A percentile compares a stretch with the other conserved stretches of the same genome.
Evolutionary conservation across 169 alveolate species (phyloP).

Genomic region (Plasmodium fragile): DNA sequence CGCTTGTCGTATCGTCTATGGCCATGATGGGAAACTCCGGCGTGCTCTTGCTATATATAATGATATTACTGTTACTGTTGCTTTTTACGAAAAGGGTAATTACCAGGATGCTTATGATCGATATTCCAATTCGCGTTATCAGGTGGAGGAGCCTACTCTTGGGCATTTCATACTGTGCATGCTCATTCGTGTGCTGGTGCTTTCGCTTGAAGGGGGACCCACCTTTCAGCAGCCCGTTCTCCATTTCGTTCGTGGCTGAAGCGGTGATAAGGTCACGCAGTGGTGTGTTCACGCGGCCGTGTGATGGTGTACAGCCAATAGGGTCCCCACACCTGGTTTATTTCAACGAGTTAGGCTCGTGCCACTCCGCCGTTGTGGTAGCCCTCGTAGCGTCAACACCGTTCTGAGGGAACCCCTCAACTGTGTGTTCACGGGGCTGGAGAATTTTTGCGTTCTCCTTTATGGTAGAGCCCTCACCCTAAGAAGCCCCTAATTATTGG

Average conservation of each 20-base stretch:
- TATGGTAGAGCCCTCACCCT: background rate
- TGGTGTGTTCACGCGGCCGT: background rate
- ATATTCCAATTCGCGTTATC: constrained; percentile 39
- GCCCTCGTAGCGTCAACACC: background rate
- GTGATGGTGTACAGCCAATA: background rate
- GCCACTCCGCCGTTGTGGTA: background rate
- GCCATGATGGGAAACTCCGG: background rate
- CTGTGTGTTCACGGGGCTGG: background rate
- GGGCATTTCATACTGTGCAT: constrained; percentile 29
- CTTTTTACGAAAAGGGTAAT: constrained; percentile 27
- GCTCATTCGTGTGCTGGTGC: background rate
- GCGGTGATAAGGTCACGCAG: background rate
- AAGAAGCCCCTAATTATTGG: background rate
- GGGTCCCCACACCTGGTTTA: background rate
- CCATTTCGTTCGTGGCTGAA: constrained; percentile 8
- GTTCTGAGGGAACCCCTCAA: background rate
- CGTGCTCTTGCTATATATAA: background rate
- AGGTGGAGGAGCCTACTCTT: constrained; percentile 19
- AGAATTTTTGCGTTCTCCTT: background rate
- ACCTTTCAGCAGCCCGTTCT: constrained; percentile 9
- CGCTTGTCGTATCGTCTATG: constrained; percentile 6
- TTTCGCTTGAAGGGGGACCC: background rate
- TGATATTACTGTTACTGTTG: constrained; percentile 3
- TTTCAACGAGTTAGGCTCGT: background rate
- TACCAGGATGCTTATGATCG: constrained; percentile 34